These are phyloP conservation scores for Xylariaceae sp. DNA, from an alignment of 2,329 filamentous ascomycete species.

Conservation along the genomic window DNA sequence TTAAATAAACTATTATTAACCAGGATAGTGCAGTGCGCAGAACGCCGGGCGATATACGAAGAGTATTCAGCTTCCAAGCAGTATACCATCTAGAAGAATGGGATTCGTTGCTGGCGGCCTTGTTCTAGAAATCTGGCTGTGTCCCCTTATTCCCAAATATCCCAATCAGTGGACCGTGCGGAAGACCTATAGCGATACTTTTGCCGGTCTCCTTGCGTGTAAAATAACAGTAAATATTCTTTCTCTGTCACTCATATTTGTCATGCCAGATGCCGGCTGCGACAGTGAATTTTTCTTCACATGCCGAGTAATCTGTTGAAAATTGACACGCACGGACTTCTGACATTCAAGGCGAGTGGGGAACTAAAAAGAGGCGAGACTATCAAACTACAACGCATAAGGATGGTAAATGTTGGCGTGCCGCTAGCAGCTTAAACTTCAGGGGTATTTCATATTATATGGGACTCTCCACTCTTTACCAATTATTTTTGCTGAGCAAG, in stretches of 20 bases:
- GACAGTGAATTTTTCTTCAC: slow-evolving; percentile 6
- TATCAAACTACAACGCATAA: no score
- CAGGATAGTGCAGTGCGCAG: no score
- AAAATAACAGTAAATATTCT: slow-evolving; percentile 1
- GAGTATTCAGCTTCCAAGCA: background rate
- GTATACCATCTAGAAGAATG: background rate
- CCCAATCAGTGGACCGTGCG: background rate
- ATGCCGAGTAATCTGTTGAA: slow-evolving; percentile 7
- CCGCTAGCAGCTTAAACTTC: no score
- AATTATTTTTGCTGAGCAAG: no score
- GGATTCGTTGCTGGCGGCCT: slow-evolving; percentile 7
- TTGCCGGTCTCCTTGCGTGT: slow-evolving; percentile 9
- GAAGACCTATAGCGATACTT: background rate
- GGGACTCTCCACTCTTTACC: no score
- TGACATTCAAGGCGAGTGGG: slow-evolving; percentile 1
- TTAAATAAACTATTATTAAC: no score
- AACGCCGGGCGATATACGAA: background rate
- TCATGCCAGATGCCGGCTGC: background rate
- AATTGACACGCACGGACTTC: background rate
- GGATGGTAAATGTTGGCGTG: no score
- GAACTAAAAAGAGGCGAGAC: background rate
- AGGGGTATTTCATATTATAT: no score
- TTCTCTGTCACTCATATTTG: slow-evolving; percentile 2
- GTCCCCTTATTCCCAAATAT: slow-evolving; percentile 5
- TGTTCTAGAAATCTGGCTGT: slow-evolving; percentile 7